Base-by-base conservation (phyloP, 225 moss, liverwort and hornwort species). In the Lunularia cruciata region DNA sequence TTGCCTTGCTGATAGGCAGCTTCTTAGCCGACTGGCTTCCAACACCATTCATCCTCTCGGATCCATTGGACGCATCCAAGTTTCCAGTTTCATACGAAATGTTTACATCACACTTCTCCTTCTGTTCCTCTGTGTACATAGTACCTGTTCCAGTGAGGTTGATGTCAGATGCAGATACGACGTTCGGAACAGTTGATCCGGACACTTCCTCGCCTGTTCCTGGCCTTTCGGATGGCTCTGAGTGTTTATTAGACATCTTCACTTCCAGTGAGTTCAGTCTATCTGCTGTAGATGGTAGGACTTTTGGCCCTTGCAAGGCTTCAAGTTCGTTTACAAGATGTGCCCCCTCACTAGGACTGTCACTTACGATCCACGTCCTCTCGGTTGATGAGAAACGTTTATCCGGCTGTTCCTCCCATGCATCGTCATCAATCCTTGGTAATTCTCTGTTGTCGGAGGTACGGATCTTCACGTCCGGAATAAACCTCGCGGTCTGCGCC, bases 1-100 rank as follows among this genome's bases (percentile, higher is more conserved):
- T 81, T 6, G 80, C 76, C 64, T 76, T 76, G 63, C 58, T 73
- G 56, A 55, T 61, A 1, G 76, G 64, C 26, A 81, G 42, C 34
- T 69, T 81, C 23, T 63, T 80, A 14, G 74, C 65, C 19, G 59
- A 60, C 28, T 46, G 70, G 51, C 31, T 73, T 40, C 59, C 71
- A 15, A 62, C 35, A 14, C 67, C 47, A 33, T 7, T 67, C 16
- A 51, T 46, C 12, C 72, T 65, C 20, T 49, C 67, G 36, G 53
- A 34, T 45, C 22, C 7, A 6, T 40, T 53, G 42, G 57, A 65
- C 9, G 59, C 14, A 31, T 54, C 69, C n/a, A 45, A 42, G 39
- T 47, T 48, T 25, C 39, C 69, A 57, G 53, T 33, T 8, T 22
- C 45, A 28, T 53, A 28, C 30, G 30, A 34, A 54, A 27, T n/a